Evolutionary conservation across 1,284 basidiomycete genomes (phyloP), one percentile per base, ranked within the genome.

Genomic region (Uromyces viciae-fabae): DNA sequence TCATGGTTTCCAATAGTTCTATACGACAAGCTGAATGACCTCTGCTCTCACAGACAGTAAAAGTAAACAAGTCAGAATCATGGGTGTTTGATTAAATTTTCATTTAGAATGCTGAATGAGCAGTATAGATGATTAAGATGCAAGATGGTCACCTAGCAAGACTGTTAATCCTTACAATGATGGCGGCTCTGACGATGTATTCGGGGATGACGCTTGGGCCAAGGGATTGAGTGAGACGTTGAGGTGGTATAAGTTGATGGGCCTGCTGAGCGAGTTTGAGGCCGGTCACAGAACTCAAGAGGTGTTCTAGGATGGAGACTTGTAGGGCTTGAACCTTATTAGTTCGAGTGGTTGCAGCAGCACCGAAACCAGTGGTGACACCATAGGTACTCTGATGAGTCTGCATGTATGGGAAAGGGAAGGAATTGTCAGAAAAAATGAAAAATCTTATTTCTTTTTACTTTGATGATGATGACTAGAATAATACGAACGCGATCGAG

Each of bases 121-220:
- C n/a, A n/a, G n/a, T n/a, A n/a, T n/a, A n/a, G n/a, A n/a, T n/a
- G n/a, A n/a, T n/a, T n/a, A n/a, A n/a, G n/a, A n/a, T n/a, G n/a
- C n/a, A n/a, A n/a, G n/a, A n/a, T n/a, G 46, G 78, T 22, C 72
- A 83, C 81, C 93, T 90, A 76, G 93, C 90, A 74, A 94, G 89
- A 2, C 92, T 93, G 87, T 94, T 95, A 88, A 93, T 91, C 83
- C 94, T 92, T 82, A 95, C 89, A 14, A 94, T 87, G 83, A 95
- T 94, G 1, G 94, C 93, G 17, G 92, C 94, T 69, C 93, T 90
- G n/a, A 94, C 93, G 92, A 93, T 94, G 3, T 92, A 88, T 82
- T 93, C 91, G 17, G 94, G 94, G 91, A 94, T 93, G 82, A 89
- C 90, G 72, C 90, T 89, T 22, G 90, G 89, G n/a, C 88, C 86